These are phyloP conservation scores for Beta vulgaris DNA, from an alignment of 148 eudicot species.

Conservation along the genomic window DNA sequence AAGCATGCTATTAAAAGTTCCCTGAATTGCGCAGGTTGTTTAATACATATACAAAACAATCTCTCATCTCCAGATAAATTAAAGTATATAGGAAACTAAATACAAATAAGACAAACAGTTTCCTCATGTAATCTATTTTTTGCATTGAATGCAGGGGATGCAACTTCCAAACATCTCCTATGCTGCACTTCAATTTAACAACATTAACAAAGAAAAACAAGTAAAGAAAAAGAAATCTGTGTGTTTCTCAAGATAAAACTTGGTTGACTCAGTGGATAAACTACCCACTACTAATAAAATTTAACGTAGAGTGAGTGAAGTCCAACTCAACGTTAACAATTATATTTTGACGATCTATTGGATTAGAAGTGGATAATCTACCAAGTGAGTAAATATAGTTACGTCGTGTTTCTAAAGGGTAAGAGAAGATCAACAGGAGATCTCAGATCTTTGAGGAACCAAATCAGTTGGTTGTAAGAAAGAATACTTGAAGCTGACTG, in stretches of 20 bases:
- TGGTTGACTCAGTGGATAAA: too few relatives aligned
- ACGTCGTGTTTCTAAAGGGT: too few relatives aligned
- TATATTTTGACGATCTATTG: too few relatives aligned
- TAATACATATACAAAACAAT: neutral
- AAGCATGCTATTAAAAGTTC: neutral
- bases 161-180: conserved; percentile 29
- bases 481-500: conserved; percentile 33
- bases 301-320: too few relatives aligned
- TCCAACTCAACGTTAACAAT: too few relatives aligned
- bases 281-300: too few relatives aligned
- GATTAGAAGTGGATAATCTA: too few relatives aligned
- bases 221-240: neutral
- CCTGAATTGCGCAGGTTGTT: neutral
- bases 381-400: too few relatives aligned
- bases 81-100: too few relatives aligned
- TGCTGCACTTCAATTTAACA: conserved; percentile 21
- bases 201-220: neutral
- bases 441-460: conserved; percentile 35
- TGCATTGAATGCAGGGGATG: conserved; percentile 28
- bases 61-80: too few relatives aligned
- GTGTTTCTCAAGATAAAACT: too few relatives aligned
- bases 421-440: conserved; percentile 20
- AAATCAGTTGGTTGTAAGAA: conserved; percentile 38
- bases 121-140: neutral
- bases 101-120: neutral